Evolutionary conservation across 257 asterid species (phyloP), one percentile per base, ranked within the genome.

Genomic region (Penstemon eatonii): DNA sequence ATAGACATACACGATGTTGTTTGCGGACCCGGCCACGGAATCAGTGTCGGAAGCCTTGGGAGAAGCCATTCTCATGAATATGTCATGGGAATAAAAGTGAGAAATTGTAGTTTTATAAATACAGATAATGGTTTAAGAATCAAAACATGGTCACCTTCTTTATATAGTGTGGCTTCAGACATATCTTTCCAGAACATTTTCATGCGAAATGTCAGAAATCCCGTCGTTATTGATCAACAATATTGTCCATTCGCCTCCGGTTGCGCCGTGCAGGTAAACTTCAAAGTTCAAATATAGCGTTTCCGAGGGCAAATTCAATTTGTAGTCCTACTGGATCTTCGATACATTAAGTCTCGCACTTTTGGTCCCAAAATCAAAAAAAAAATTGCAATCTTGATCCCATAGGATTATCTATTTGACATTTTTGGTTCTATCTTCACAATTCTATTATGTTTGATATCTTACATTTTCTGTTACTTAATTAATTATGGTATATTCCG

Each of bases 21-120:
- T 0, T 89, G 95, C 54, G 95, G 96, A 1, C 96, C 96, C 2
- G 93, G 95, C 3, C 96, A 89, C 12, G 95, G 96, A 15, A 85
- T 87, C 70, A 86, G 96, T 70, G 67, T 86, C 4, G 92, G 96
- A 4, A 83, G 92, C 75, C 87, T 86, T 0, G 93, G 96, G 4
- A 75, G 55, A 42, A 41, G 61, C 64, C 72, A 56, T 7, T 64
- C 62, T 2, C 11, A 12, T 0, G 84, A 87, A 38, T 53, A 65
- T 8, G 93, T 87, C n/a, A 10, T 57, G 4, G 79, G 76, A 2
- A 66, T 90, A 19, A 57, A 59, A 2, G 83, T 84, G 4, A 50
- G 59, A 9, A 82, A 85, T 70, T 68, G 86, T 75, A 81, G 81
- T 0, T 85, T 89, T 39, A 36, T 37, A 1, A 78, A 78, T 3